phyloP scores from a whole-genome alignment of 139 green algal genomes.

The Spirogloea muscicola region DNA sequence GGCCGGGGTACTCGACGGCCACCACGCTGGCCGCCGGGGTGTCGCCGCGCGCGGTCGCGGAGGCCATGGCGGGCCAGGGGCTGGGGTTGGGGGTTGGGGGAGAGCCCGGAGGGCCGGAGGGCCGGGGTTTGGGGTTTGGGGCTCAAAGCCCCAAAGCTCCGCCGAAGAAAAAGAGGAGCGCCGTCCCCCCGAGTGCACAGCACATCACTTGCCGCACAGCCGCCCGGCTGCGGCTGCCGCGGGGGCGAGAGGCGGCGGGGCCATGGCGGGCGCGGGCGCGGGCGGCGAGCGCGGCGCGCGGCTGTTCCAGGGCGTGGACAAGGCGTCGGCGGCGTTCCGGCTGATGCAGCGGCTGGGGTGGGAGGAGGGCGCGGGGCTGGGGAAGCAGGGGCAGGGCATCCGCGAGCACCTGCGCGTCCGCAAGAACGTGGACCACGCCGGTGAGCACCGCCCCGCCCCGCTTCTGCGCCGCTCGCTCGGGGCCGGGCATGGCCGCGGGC shows the following conservation, averaged over 20 bases:
- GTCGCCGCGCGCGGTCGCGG: too few species aligned
- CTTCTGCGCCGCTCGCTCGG: too few species aligned
- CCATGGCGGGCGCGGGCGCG: neutral
- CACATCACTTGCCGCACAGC: neutral
- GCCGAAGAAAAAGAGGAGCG: neutral
- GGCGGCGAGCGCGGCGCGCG: neutral
- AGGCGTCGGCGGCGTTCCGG: slow-evolving; percentile 8
- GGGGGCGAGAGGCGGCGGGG: neutral
- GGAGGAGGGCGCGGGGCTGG: slow-evolving; percentile 35
- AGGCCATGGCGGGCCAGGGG: too few species aligned
- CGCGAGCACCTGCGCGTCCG: slow-evolving; percentile 26
- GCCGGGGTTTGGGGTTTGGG: slow-evolving; percentile 4
- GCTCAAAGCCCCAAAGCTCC: neutral
- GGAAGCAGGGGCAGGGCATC: slow-evolving; percentile 37
- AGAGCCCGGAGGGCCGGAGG: too few species aligned
- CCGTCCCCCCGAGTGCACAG: neutral
- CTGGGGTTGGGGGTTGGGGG: too few species aligned
- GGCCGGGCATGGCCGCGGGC: too few species aligned
- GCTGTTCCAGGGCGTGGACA: slow-evolving; percentile 32
- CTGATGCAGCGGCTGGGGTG: slow-evolving; percentile 32
- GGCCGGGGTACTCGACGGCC: too few species aligned
- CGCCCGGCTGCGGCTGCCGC: neutral
- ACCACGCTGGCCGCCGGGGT: too few species aligned
- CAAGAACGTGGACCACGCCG: slow-evolving; percentile 26
- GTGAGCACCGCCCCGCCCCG: too few species aligned